phyloP scores from a whole-genome alignment of 75 land plant genomes.

The Isoetes taiwanensis region DNA sequence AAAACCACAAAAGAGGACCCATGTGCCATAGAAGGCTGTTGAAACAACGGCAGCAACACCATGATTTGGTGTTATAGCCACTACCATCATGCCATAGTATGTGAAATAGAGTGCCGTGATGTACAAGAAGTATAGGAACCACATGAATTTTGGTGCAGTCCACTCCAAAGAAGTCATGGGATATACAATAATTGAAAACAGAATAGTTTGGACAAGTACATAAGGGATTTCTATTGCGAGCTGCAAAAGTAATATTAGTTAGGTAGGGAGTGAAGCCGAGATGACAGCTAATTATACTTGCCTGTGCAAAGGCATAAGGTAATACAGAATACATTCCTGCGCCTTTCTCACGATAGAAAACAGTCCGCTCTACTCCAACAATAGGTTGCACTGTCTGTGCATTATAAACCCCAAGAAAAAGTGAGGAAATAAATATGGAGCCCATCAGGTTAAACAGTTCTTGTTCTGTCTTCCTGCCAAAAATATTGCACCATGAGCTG shows the following conservation, averaged over 20 bases:
- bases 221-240: constrained; percentile 38
- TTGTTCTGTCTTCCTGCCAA: background rate
- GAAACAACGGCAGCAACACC: constrained; percentile 28
- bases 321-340: constrained; percentile 25
- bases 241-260: constrained; percentile 24
- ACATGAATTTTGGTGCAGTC: constrained; percentile 38
- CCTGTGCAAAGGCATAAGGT: constrained; percentile 20
- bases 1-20: constrained; percentile 52
- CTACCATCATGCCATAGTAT: constrained; percentile 41
- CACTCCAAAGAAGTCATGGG: constrained; percentile 44
- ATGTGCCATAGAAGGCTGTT: constrained; percentile 35
- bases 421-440: constrained; percentile 8
- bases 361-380: constrained; percentile 19
- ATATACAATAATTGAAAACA: constrained; percentile 34
- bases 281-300: background rate
- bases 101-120: constrained; percentile 67
- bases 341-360: constrained; percentile 25
- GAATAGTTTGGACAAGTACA: constrained; percentile 28
- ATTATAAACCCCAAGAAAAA: constrained; percentile 22
- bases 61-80: constrained; percentile 39
- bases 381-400: constrained; percentile 17
- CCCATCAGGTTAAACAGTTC: background rate
- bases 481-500: no score
- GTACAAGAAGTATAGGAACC: constrained; percentile 47
- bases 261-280: no score